These are phyloP conservation scores for Verticillium tricorpus DNA, from an alignment of 2,329 filamentous ascomycete genomes.

Conservation along the genomic window DNA sequence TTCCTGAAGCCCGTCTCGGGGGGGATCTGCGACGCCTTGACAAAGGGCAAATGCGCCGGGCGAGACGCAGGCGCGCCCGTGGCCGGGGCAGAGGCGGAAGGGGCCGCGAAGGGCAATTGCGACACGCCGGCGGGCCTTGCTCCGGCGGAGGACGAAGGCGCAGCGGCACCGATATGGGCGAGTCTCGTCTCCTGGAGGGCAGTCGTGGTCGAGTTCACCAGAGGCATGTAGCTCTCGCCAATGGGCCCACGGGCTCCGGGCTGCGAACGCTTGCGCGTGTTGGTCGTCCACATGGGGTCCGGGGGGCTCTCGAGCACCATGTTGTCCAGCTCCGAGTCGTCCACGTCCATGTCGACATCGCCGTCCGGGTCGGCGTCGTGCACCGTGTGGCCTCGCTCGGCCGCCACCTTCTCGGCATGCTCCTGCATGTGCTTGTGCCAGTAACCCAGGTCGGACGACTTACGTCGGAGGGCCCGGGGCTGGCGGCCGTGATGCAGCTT, in stretches of 20 bases:
- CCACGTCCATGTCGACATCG: slow-evolving; percentile 15
- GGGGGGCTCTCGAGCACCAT: slow-evolving; percentile 35
- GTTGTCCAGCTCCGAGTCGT: slow-evolving; percentile 27
- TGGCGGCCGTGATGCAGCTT: slow-evolving; percentile 14
- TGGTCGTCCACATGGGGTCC: slow-evolving; percentile 37
- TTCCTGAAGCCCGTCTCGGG: slow-evolving; percentile 37
- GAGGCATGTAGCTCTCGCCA: slow-evolving; percentile 12
- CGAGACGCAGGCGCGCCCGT: neutral
- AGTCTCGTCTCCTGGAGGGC: slow-evolving; percentile 2
- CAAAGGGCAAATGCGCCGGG: neutral
- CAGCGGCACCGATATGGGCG: slow-evolving; percentile 4
- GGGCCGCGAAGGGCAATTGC: slow-evolving; percentile 4
- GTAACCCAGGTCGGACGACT: slow-evolving; percentile 64
- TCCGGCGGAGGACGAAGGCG: neutral
- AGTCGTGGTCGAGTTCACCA: slow-evolving; percentile 5
- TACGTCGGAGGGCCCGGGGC: slow-evolving; percentile 39
- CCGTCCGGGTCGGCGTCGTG: slow-evolving; percentile 17
- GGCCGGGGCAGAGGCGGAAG: neutral
- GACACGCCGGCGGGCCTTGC: slow-evolving; percentile 6
- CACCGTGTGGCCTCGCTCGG: slow-evolving; percentile 29
- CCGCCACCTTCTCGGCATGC: slow-evolving; percentile 63
- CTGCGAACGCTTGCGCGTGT: slow-evolving; percentile 16
- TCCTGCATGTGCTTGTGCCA: slow-evolving; percentile 78
- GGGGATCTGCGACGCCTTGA: slow-evolving; percentile 24
- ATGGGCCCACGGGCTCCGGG: slow-evolving; percentile 6